phyloP scores from a whole-genome alignment of 805 yeast species.

The Starmerella roubikii region DNA sequence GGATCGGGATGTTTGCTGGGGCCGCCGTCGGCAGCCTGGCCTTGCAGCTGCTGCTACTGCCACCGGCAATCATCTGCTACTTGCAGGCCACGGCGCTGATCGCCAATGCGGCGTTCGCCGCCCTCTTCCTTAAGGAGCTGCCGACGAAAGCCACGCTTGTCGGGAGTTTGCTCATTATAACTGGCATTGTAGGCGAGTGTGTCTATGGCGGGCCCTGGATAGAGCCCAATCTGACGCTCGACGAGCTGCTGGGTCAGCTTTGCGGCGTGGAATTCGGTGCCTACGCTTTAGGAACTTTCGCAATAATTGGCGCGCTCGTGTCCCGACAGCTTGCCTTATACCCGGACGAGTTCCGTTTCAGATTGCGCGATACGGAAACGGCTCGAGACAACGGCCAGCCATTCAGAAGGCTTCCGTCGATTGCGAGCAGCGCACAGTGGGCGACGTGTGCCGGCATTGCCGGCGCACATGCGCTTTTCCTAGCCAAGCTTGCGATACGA shows the following conservation, averaged over 20 bases:
- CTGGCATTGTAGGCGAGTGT: too few relatives aligned
- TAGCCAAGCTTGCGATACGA: slow-evolving; percentile 77
- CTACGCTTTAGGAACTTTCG: slow-evolving; percentile 38
- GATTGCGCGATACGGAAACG: too few relatives aligned
- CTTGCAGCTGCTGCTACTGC: slow-evolving; percentile 72
- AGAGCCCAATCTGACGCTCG: slow-evolving; percentile 39
- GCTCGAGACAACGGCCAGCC: too few relatives aligned
- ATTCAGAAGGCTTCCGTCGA: too few relatives aligned
- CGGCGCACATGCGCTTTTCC: slow-evolving; percentile 71
- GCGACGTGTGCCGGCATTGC: slow-evolving; percentile 46
- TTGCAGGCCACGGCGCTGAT: slow-evolving; percentile 79
- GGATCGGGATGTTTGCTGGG: slow-evolving; percentile 53
- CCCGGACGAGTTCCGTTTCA: not conserved
- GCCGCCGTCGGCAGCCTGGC: slow-evolving; percentile 71
- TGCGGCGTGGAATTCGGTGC: slow-evolving; percentile 35
- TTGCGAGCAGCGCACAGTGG: too few relatives aligned
- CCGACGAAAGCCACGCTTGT: too few relatives aligned
- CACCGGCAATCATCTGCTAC: slow-evolving; percentile 66
- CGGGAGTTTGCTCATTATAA: too few relatives aligned
- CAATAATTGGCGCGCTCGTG: not conserved
- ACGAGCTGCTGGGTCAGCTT: slow-evolving; percentile 35
- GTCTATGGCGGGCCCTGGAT: slow-evolving; percentile 42
- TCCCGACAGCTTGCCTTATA: not conserved
- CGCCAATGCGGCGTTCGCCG: slow-evolving; percentile 65
- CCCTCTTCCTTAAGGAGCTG: slow-evolving; percentile 50